Evolutionary conservation across 306 rosid species (phyloP).

Genomic region (Cicer judaicum): DNA sequence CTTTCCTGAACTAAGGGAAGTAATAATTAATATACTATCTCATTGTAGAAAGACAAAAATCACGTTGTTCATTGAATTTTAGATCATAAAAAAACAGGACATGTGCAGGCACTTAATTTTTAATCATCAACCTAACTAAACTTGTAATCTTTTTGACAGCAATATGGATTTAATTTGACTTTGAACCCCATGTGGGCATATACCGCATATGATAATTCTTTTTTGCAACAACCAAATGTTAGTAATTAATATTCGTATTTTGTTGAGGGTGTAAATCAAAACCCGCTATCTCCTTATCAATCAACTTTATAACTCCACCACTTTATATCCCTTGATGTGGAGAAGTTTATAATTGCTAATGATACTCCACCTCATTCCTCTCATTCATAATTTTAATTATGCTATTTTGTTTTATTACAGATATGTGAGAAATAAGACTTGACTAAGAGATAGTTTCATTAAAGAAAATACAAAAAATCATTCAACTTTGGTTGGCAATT

Average conservation of each 20-base stretch:
- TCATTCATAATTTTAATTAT: neutral
- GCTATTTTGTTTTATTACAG: neutral
- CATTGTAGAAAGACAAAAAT: conserved; percentile 41
- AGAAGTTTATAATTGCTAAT: conserved; percentile 17
- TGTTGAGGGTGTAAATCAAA: no score
- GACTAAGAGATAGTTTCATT: conserved; percentile 22
- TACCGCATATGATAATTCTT: no score
- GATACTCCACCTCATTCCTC: neutral
- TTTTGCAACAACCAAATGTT: no score
- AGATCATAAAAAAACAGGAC: conserved; percentile 37
- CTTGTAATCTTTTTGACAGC: conserved; percentile 41
- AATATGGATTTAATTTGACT: conserved; percentile 39
- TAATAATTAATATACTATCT: conserved; percentile 17
- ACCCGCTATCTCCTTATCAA: no score
- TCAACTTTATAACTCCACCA: no score
- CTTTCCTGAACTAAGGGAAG: conserved; percentile 21
- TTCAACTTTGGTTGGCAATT: conserved; percentile 27
- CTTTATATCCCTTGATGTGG: neutral
- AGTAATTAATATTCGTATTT: no score
- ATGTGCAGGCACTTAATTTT: conserved; percentile 40
- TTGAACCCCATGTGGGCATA: conserved; percentile 45
- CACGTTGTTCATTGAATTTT: conserved; percentile 47
- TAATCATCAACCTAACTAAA: conserved; percentile 46
- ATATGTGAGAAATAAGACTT: neutral
- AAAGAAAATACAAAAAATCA: conserved; percentile 11